A percentile compares a stretch with the other conserved stretches of the same genome.
These are phyloP conservation scores for Medakamo hakoo DNA, from an alignment of 139 green algal genomes.

Conservation along the genomic window DNA sequence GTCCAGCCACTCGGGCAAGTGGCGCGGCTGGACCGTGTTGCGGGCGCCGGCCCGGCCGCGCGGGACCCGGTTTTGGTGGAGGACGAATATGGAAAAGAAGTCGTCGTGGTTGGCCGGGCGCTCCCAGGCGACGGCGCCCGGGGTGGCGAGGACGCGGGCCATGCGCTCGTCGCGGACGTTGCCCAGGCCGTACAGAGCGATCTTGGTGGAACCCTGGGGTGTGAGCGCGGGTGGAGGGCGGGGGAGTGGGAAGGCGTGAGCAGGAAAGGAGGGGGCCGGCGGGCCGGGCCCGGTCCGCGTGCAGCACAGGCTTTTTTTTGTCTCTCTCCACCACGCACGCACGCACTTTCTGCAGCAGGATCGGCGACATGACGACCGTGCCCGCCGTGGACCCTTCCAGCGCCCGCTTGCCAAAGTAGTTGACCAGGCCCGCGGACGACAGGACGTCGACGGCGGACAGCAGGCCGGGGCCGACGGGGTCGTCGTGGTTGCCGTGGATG, in stretches of 20 bases:
- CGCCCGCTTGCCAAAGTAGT: constrained; percentile 95
- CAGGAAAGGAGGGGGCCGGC: no score
- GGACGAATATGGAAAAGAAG: constrained; percentile 90
- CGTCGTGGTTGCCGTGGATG: constrained; percentile 99
- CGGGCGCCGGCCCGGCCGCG: constrained; percentile 34
- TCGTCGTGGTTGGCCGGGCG: constrained; percentile 11
- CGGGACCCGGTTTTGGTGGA: constrained; percentile 88
- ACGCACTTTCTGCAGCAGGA: constrained; percentile 55
- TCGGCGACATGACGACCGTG: constrained; percentile 26
- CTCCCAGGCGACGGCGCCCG: constrained; percentile 28
- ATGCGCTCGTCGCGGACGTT: constrained; percentile 90
- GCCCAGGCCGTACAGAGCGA: constrained; percentile 93
- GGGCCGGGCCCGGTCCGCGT: no score
- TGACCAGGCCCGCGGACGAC: constrained; percentile 64
- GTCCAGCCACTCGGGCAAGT: constrained; percentile 80
- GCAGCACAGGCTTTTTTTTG: no score
- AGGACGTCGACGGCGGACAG: constrained; percentile 89
- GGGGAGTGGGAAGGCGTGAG: no score
- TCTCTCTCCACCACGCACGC: constrained; percentile 4
- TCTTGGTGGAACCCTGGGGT: constrained; percentile 54
- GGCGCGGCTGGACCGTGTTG: constrained; percentile 60
- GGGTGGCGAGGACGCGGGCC: constrained; percentile 65
- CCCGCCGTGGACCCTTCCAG: constrained; percentile 14
- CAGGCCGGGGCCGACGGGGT: constrained; percentile 75
- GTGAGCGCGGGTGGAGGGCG: no score